Evolutionary conservation across 352 stramenopile species (phyloP).

Genomic region (Pythium monospermum): DNA sequence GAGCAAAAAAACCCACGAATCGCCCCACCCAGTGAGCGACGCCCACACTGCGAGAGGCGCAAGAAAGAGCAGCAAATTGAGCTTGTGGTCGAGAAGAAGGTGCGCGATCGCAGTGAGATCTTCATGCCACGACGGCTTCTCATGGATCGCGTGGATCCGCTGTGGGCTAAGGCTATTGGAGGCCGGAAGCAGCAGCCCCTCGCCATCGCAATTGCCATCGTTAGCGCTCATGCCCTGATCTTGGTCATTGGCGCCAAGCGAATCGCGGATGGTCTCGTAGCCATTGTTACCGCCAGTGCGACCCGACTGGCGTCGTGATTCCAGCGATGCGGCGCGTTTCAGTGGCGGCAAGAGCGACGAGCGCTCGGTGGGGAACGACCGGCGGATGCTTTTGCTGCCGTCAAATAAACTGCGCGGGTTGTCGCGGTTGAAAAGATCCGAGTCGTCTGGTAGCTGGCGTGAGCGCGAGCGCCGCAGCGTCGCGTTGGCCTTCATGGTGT

Average conservation of each 20-base stretch:
- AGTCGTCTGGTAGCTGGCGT: conserved; percentile 18
- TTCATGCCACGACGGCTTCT: conserved; percentile 15
- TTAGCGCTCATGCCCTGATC: background rate
- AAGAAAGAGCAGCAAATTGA: conserved; percentile 67
- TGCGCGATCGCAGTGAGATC: conserved; percentile 40
- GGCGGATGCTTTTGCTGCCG: conserved; percentile 15
- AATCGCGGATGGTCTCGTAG: background rate
- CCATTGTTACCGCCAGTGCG: conserved; percentile 1
- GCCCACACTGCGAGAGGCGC: conserved; percentile 63
- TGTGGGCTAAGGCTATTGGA: too few relatives aligned
- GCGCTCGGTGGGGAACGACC: conserved; percentile 27
- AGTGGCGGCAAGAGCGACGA: conserved; percentile 28
- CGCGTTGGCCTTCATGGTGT: conserved; percentile 58
- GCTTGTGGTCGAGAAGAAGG: conserved; percentile 42
- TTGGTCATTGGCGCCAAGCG: background rate
- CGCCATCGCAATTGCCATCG: too few relatives aligned
- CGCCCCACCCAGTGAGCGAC: conserved; percentile 54
- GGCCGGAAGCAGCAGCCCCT: too few relatives aligned
- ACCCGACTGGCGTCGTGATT: conserved; percentile 7
- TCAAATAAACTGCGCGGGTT: background rate
- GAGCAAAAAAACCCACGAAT: conserved; percentile 88
- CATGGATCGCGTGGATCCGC: too few relatives aligned
- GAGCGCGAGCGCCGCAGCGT: conserved; percentile 51
- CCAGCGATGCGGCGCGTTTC: conserved; percentile 19
- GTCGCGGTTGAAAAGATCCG: background rate